Conservation (phyloP, 148 eudicot species). For the Rhododendron griersonianum region DNA sequence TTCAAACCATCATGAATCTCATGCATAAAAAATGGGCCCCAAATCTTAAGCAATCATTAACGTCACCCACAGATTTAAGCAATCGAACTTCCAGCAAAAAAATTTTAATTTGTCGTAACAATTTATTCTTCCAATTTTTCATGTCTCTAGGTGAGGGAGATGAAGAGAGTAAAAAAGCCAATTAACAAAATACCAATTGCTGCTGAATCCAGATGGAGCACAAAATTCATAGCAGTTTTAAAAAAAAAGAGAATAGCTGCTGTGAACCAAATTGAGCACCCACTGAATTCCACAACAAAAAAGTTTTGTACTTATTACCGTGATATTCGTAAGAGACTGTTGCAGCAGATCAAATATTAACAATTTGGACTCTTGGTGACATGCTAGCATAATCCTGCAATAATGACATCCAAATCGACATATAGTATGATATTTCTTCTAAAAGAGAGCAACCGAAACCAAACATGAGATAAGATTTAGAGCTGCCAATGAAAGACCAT, state of each 20-base stretch:
- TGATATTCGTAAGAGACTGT: conserved; percentile 4
- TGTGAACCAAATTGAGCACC: background rate
- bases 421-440: background rate
- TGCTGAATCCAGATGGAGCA: background rate
- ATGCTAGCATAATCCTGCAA: background rate
- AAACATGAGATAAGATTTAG: too few relatives aligned
- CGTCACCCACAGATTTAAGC: background rate
- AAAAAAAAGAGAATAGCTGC: background rate
- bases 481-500: too few relatives aligned
- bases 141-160: too few relatives aligned
- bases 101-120: background rate
- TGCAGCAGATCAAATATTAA: conserved; percentile 14
- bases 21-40: conserved; percentile 27
- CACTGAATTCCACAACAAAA: background rate
- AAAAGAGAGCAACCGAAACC: too few relatives aligned
- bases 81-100: background rate
- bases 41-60: background rate
- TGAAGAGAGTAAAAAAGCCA: too few relatives aligned
- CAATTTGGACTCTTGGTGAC: background rate
- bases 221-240: background rate
- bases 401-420: background rate
- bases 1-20: conserved; percentile 85
- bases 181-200: too few relatives aligned
- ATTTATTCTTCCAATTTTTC: too few relatives aligned
- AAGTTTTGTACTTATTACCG: background rate